phyloP scores from a whole-genome alignment of 2,329 filamentous ascomycete genomes.

The Cladosporium oxysporum region DNA sequence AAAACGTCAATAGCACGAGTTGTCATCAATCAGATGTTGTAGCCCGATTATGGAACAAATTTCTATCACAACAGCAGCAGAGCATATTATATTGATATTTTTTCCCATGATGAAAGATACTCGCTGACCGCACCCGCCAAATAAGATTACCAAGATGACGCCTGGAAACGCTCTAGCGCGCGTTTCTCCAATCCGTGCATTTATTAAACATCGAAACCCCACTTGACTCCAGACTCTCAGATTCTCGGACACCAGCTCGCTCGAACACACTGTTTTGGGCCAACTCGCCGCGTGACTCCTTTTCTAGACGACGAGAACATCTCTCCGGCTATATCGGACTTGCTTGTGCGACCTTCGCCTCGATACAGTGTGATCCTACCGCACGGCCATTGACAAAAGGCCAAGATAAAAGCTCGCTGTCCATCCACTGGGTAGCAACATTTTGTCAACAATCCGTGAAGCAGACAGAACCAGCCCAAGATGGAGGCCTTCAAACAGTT shows the following conservation, averaged over 20 bases:
- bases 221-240: slow-evolving; percentile 15
- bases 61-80: neutral
- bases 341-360: neutral
- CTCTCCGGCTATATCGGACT: neutral
- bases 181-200: slow-evolving; percentile 15
- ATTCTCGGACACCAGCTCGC: slow-evolving; percentile 15
- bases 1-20: neutral
- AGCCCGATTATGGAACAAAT: neutral
- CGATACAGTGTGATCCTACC: neutral
- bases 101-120: neutral
- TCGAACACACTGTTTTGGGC: slow-evolving; percentile 5
- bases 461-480: neutral
- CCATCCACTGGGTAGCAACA: neutral
- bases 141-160: slow-evolving; percentile 14
- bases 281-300: slow-evolving; percentile 16
- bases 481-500: slow-evolving; percentile 4
- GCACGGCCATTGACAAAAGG: neutral
- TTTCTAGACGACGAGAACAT: slow-evolving; percentile 1
- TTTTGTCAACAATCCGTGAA: neutral
- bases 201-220: slow-evolving; percentile 14
- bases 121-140: slow-evolving; percentile 1
- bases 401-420: neutral
- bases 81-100: neutral
- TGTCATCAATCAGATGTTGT: neutral
- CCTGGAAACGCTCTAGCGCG: slow-evolving; percentile 6